Conservation (phyloP, 192 early-diverging fungal species). For the Funneliformis mosseae region DNA sequence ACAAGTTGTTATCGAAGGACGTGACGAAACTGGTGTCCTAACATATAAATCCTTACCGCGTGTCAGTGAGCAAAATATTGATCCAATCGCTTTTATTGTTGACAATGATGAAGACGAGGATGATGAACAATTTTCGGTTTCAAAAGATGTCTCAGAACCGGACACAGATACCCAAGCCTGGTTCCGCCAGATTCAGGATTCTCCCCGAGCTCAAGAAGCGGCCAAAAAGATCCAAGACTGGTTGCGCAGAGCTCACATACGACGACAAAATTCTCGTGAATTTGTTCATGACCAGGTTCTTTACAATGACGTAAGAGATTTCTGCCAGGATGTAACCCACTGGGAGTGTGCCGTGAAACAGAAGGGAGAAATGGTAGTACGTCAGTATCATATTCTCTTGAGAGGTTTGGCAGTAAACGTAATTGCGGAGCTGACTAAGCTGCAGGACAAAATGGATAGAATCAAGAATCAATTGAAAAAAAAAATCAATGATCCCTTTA, state of each 20-base stretch:
- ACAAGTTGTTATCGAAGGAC: neutral
- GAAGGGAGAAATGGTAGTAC: neutral
- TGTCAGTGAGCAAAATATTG: neutral
- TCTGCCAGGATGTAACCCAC: neutral
- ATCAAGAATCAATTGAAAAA: slow-evolving; percentile 21
- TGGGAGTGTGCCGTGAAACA: neutral
- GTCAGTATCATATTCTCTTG: slow-evolving; percentile 26
- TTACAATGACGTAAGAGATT: neutral
- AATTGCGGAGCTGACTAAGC: slow-evolving; percentile 3
- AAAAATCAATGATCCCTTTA: neutral
- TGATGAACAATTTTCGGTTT: neutral
- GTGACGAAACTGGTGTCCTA: too few relatives aligned
- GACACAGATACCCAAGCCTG: slow-evolving; percentile 16
- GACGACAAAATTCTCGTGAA: slow-evolving; percentile 1
- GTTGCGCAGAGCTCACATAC: neutral
- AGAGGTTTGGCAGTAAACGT: slow-evolving; percentile 16
- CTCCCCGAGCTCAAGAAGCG: neutral
- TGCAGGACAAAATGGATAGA: neutral
- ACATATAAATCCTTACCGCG: neutral
- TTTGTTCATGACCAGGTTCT: neutral
- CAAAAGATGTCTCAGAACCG: neutral
- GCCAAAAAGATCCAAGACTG: slow-evolving; percentile 24
- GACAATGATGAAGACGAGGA: neutral
- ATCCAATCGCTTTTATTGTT: neutral
- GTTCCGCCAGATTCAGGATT: slow-evolving; percentile 12